Evolutionary conservation across 2,329 filamentous ascomycete genomes (phyloP).

Genomic region (Knufia fluminis): DNA sequence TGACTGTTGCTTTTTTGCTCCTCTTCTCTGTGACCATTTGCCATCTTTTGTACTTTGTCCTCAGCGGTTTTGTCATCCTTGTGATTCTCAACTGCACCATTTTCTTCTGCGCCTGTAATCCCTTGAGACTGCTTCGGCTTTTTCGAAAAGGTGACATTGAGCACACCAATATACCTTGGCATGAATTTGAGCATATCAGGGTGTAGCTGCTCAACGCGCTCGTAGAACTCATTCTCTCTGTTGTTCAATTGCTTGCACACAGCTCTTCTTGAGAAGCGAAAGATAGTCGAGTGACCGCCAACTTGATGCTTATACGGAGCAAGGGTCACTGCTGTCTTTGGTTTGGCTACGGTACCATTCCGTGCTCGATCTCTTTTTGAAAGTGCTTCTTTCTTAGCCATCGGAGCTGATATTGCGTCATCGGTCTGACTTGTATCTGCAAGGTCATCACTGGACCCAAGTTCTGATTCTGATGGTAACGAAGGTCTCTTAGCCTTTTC

Average conservation of each 20-base stretch:
- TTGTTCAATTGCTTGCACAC: conserved; percentile 99
- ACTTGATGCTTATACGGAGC: conserved; percentile 98
- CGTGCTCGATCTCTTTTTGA: conserved; percentile 23
- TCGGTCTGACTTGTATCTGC: conserved; percentile 45
- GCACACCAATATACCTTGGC: conserved; percentile 79
- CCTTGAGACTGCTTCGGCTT: conserved; percentile 50
- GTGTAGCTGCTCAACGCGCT: conserved; percentile 85
- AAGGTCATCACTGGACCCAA: conserved; percentile 35
- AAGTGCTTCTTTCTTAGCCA: conserved; percentile 34
- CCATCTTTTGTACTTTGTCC: conserved; percentile 21
- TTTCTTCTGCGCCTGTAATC: conserved; percentile 28
- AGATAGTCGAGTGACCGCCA: conserved; percentile 90
- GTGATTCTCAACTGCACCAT: conserved; percentile 16
- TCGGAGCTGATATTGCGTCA: conserved; percentile 43
- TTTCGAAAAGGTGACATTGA: conserved; percentile 93
- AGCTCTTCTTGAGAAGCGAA: conserved; percentile 86
- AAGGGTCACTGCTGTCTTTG: conserved; percentile 83
- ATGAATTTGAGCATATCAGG: conserved; percentile 83
- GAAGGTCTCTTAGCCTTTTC: conserved; percentile 11
- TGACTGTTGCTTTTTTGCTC: neutral
- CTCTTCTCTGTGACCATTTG: neutral
- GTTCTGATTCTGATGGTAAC: conserved; percentile 38
- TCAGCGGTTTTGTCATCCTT: conserved; percentile 23
- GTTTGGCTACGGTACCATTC: conserved; percentile 29
- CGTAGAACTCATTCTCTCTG: conserved; percentile 96